Percentiles rank a stretch among this genome's conserved stretches.
These are phyloP conservation scores for Didymella sp. DNA, from an alignment of 2,329 filamentous ascomycete genomes.

Conservation along the genomic window DNA sequence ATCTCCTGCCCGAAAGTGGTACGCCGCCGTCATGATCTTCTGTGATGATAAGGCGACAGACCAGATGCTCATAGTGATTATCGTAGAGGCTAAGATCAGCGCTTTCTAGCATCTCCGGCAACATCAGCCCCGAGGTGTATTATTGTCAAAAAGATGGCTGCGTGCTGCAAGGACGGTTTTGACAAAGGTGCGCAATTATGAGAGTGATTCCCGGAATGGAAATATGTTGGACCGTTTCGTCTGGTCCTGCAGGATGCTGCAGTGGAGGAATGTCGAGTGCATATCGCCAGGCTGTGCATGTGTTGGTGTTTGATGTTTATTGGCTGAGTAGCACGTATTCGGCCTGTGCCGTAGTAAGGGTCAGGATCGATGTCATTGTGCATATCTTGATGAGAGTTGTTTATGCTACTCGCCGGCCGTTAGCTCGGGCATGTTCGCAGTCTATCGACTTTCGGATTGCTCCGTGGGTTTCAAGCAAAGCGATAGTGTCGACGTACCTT, in stretches of 20 bases:
- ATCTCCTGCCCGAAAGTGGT: neutral
- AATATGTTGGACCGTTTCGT: neutral
- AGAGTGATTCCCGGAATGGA: neutral
- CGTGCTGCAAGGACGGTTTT: neutral
- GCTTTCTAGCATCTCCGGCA: neutral
- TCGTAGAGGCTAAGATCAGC: neutral
- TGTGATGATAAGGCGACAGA: neutral
- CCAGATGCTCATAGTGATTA: neutral
- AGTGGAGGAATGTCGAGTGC: slow-evolving; percentile 1
- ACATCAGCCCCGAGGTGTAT: neutral
- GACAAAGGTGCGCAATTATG: neutral
- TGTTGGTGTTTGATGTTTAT: neutral
- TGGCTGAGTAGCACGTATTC: neutral
- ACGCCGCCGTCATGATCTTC: slow-evolving; percentile 1
- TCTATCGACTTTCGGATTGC: neutral
- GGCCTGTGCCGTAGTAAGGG: slow-evolving; percentile 3
- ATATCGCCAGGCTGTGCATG: slow-evolving; percentile 2
- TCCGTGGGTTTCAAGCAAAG: neutral
- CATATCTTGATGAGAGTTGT: neutral
- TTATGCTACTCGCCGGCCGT: no score
- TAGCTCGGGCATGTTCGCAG: neutral
- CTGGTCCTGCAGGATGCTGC: neutral
- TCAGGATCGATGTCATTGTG: neutral
- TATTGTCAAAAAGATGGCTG: neutral
- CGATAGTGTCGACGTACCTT: neutral